These are phyloP conservation scores for Scheffersomyces parashehatae DNA, from an alignment of 1,139 yeast genomes.

Conservation along the genomic window DNA sequence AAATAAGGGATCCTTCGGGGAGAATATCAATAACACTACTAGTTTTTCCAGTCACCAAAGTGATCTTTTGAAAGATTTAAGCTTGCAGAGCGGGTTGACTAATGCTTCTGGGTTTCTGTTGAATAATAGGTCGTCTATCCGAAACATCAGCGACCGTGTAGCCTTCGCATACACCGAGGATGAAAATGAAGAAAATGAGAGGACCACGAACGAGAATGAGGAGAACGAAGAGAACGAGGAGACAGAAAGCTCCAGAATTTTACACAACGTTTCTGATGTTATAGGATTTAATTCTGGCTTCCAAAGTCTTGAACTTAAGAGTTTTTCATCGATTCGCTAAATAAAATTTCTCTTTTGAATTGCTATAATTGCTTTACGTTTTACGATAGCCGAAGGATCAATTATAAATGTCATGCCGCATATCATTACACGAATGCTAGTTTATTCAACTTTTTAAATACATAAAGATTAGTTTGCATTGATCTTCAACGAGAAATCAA, in stretches of 20 bases:
- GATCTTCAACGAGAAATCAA: slow-evolving; percentile 85
- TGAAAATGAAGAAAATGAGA: slow-evolving; percentile 9
- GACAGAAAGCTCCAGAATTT: slow-evolving; percentile 25
- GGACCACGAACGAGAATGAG: not conserved
- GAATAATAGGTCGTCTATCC: slow-evolving; percentile 15
- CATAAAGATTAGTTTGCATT: slow-evolving; percentile 25
- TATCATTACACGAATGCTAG: no score
- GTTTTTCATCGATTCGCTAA: slow-evolving; percentile 42
- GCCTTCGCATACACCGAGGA: slow-evolving; percentile 5
- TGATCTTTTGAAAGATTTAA: slow-evolving; percentile 31
- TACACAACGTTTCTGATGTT: slow-evolving; percentile 40
- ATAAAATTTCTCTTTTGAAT: not conserved
- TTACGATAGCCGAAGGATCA: no score
- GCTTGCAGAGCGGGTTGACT: slow-evolving; percentile 20
- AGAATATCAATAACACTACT: not conserved
- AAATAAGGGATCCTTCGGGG: not conserved
- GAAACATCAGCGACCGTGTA: not conserved
- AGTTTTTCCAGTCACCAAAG: slow-evolving; percentile 1
- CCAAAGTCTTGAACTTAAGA: slow-evolving; percentile 38
- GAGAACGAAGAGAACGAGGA: slow-evolving; percentile 7
- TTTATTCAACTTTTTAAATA: not conserved
- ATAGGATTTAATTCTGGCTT: slow-evolving; percentile 48
- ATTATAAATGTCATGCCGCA: no score
- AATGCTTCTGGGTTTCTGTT: slow-evolving; percentile 31
- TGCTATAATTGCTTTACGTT: not conserved